A percentile compares a stretch with the other conserved stretches of the same genome.
Conservation (phyloP, 352 stramenopile species). For the Globisporangium cederbergense region DNA sequence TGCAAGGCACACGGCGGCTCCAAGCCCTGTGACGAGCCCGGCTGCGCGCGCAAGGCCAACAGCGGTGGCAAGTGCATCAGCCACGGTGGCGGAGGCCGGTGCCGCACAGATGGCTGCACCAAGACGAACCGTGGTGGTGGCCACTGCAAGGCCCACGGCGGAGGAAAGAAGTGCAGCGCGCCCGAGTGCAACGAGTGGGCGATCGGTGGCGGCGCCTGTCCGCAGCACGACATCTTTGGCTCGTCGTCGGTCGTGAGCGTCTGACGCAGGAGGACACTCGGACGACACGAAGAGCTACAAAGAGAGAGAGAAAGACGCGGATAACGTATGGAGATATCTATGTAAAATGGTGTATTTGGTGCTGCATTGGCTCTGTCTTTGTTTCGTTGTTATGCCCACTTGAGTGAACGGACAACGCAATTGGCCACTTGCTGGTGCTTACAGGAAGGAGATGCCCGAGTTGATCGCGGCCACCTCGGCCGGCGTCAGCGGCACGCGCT, state of each 20-base stretch:
- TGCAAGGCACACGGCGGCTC: conserved; percentile 83
- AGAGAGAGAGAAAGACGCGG: not conserved
- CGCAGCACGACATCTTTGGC: conserved; percentile 60
- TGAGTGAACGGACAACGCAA: not conserved
- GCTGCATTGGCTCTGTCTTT: conserved; percentile 5
- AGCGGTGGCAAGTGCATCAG: conserved; percentile 79
- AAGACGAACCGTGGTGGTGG: conserved; percentile 79
- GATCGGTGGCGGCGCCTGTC: conserved; percentile 59
- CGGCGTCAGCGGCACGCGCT: conserved; percentile 61
- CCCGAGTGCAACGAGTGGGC: conserved; percentile 68
- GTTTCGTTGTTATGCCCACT: not conserved
- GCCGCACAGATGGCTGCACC: conserved; percentile 57
- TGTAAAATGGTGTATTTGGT: conserved; percentile 21
- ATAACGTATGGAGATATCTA: conserved; percentile 16
- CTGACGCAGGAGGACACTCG: conserved; percentile 24
- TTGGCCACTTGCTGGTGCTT: conserved; percentile 11
- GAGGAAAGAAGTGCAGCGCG: conserved; percentile 69
- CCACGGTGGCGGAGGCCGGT: conserved; percentile 71
- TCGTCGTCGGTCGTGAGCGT: conserved; percentile 40
- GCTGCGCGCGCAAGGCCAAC: conserved; percentile 68
- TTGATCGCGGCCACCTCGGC: conserved; percentile 80
- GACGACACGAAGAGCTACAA: conserved; percentile 7
- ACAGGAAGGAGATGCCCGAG: conserved; percentile 73
- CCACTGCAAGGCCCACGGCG: conserved; percentile 76
- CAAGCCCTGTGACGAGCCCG: conserved; percentile 50